Conservation (phyloP, 2,329 filamentous ascomycete species). For the Pseudogymnoascus sp. region DNA sequence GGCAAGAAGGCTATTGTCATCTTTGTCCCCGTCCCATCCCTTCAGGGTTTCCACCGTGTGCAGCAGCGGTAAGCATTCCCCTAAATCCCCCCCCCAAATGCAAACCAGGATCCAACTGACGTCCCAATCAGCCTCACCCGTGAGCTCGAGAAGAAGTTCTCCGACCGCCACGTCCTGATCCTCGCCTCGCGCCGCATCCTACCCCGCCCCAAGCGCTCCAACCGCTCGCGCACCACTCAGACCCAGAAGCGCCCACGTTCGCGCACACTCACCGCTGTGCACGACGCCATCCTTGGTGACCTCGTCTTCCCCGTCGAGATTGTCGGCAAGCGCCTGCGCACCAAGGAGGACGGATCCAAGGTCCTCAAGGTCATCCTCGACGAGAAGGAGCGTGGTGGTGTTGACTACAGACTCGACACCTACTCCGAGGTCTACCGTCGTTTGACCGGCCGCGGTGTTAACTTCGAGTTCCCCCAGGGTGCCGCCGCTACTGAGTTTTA, state of each 20-base stretch:
- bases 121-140: slow-evolving; percentile 69
- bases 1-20: slow-evolving; percentile 99
- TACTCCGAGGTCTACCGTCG: slow-evolving; percentile 99
- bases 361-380: slow-evolving; percentile 97
- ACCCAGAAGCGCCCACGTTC: slow-evolving; percentile 98
- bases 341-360: slow-evolving; percentile 98
- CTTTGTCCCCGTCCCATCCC: slow-evolving; percentile 99
- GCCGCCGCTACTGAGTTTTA: slow-evolving; percentile 67
- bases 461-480: slow-evolving; percentile 96
- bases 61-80: slow-evolving; percentile 83
- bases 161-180: slow-evolving; percentile 98
- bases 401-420: slow-evolving; percentile 99
- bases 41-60: slow-evolving; percentile 97
- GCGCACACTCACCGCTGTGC: slow-evolving; percentile 94
- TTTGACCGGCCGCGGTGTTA: slow-evolving; percentile 90
- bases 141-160: slow-evolving; percentile 99
- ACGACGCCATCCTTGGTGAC: slow-evolving; percentile 96
- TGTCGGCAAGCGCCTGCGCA: slow-evolving; percentile 96
- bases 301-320: slow-evolving; percentile 99
- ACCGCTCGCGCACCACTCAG: slow-evolving; percentile 89
- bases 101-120: not conserved
- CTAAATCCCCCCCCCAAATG: not conserved
- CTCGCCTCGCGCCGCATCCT: slow-evolving; percentile 98
- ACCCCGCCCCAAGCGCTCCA: slow-evolving; percentile 96
- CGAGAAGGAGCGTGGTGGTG: slow-evolving; percentile 99